Evolutionary conservation across 495 filamentous ascomycete species (phyloP).

Genomic region (Penicillium crystallinum): DNA sequence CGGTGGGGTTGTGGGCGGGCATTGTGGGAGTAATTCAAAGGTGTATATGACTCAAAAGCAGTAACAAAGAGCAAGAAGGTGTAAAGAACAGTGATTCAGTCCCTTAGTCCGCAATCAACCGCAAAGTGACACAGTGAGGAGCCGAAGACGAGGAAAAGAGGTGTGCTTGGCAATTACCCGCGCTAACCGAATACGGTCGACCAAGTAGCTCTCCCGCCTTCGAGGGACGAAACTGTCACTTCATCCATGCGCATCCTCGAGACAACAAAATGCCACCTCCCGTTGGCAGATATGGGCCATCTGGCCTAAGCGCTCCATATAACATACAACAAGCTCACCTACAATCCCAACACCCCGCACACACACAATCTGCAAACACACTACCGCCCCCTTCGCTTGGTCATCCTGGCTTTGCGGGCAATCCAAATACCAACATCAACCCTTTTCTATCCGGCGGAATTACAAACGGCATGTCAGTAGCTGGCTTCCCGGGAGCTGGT

Average conservation of each 20-base stretch:
- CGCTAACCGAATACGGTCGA: constrained; percentile 33
- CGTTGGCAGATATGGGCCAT: constrained; percentile 50
- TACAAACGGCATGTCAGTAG: constrained; percentile 49
- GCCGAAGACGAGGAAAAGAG: constrained; percentile 18
- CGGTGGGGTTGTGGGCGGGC: constrained; percentile 66
- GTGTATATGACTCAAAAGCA: constrained; percentile 9
- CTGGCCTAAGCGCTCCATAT: constrained; percentile 48
- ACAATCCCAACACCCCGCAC: constrained; percentile 46
- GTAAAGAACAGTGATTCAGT: constrained; percentile 11
- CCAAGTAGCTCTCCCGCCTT: constrained; percentile 20
- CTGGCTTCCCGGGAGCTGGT: constrained; percentile 51
- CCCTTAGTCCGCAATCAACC: constrained; percentile 9
- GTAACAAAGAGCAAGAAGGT: constrained; percentile 4
- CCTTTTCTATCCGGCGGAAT: constrained; percentile 56
- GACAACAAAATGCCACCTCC: constrained; percentile 32
- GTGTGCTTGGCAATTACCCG: constrained; percentile 23
- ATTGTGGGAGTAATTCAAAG: constrained; percentile 23
- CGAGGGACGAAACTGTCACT: constrained; percentile 22
- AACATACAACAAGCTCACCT: constrained; percentile 46
- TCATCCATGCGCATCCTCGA: constrained; percentile 10
- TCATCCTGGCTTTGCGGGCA: constrained; percentile 56
- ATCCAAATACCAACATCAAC: constrained; percentile 61
- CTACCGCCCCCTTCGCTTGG: constrained; percentile 57
- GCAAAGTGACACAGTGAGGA: constrained; percentile 13
- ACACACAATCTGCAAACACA: constrained; percentile 49